phyloP scores from a whole-genome alignment of 2,329 filamentous ascomycete species.

The Knufia petricola region DNA sequence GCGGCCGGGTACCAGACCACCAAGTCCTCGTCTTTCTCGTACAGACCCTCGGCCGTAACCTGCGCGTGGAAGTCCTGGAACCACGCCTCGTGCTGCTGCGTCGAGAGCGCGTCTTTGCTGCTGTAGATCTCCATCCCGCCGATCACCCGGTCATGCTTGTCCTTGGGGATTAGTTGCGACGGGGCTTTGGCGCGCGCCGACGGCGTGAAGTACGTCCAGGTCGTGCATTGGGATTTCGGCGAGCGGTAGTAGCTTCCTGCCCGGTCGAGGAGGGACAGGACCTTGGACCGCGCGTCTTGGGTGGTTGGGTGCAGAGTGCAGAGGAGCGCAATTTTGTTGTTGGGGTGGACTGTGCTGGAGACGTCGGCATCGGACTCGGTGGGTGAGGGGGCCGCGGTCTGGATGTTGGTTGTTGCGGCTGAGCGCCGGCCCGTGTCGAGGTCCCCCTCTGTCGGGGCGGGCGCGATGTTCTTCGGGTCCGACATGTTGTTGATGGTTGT shows the following conservation, averaged over 20 bases:
- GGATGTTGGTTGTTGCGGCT: too few relatives aligned
- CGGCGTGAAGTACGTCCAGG: conserved; percentile 98
- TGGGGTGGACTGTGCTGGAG: neutral
- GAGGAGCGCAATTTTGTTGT: neutral
- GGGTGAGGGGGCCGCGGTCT: too few relatives aligned
- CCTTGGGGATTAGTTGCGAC: conserved; percentile 69
- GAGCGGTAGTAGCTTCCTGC: neutral
- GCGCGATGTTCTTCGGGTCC: too few relatives aligned
- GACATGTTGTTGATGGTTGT: too few relatives aligned
- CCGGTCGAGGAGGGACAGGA: neutral
- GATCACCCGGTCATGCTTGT: conserved; percentile 10
- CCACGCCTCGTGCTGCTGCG: neutral
- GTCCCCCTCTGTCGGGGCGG: too few relatives aligned
- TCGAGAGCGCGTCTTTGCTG: neutral
- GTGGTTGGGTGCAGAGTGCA: neutral
- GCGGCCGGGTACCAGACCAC: conserved; percentile 16
- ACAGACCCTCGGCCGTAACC: conserved; percentile 13
- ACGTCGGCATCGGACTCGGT: too few relatives aligned
- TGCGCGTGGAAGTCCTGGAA: neutral
- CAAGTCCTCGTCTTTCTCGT: conserved; percentile 9
- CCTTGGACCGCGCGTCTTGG: neutral
- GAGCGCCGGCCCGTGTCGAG: too few relatives aligned
- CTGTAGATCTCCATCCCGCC: conserved; percentile 15
- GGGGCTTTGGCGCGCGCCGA: conserved; percentile 94
- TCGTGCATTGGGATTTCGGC: conserved; percentile 28